Evolutionary conservation across 2,329 filamentous ascomycete genomes (phyloP).

Genomic region (Didymellaceae sp.): DNA sequence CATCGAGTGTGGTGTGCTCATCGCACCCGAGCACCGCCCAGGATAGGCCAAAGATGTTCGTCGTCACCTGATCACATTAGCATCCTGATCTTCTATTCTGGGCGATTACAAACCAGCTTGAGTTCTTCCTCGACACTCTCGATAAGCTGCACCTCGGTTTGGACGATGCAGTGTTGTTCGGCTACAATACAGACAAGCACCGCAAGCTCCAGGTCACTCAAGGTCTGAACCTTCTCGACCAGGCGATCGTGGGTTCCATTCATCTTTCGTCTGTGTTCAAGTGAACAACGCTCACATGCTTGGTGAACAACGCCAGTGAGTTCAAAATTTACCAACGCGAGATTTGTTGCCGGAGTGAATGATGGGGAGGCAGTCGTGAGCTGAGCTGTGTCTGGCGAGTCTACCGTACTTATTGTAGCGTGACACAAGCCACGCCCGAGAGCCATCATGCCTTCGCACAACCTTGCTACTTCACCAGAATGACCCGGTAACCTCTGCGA

Average conservation of each 20-base stretch:
- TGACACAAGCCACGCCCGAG: neutral
- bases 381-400: too few species aligned
- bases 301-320: too few species aligned
- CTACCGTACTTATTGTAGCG: neutral
- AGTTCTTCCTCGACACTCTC: slow-evolving; percentile 77
- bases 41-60: slow-evolving; percentile 74
- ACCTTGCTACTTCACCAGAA: too few species aligned
- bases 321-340: neutral
- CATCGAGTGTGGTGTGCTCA: slow-evolving; percentile 75
- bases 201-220: slow-evolving; percentile 89
- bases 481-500: too few species aligned
- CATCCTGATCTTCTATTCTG: too few species aligned
- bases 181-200: slow-evolving; percentile 80
- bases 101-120: slow-evolving; percentile 67
- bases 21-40: slow-evolving; percentile 76
- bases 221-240: slow-evolving; percentile 72
- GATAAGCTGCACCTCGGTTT: slow-evolving; percentile 68
- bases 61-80: slow-evolving; percentile 63
- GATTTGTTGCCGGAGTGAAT: neutral
- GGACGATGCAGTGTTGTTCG: slow-evolving; percentile 87
- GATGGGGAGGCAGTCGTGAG: too few species aligned
- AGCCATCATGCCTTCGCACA: neutral
- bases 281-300: neutral
- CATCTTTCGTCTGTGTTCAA: slow-evolving; percentile 1
- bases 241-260: slow-evolving; percentile 31